These are phyloP conservation scores for Podaxis pistillaris DNA, from an alignment of 768 basidiomycete genomes.

Conservation along the genomic window DNA sequence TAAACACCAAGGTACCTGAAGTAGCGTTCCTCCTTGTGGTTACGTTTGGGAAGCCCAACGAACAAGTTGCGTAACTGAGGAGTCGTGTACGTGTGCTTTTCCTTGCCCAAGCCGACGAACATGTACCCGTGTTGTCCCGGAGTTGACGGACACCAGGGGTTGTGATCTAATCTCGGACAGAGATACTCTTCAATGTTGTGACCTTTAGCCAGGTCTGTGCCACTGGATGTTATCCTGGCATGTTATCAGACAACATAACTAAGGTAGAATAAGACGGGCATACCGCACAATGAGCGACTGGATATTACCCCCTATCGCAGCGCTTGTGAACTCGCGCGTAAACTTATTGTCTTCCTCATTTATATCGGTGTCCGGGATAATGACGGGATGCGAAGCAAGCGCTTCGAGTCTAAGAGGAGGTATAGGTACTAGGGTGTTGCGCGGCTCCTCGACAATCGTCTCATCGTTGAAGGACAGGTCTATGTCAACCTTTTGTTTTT, in stretches of 20 bases:
- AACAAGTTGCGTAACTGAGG: conserved; percentile 45
- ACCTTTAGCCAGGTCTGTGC: conserved; percentile 28
- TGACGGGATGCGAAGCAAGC: conserved; percentile 23
- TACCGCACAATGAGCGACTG: conserved; percentile 40
- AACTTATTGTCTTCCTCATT: conserved; percentile 31
- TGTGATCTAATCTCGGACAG: conserved; percentile 49
- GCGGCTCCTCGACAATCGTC: conserved; percentile 11
- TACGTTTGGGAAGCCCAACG: conserved; percentile 34
- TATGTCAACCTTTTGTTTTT: not conserved
- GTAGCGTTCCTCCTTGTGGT: conserved; percentile 23
- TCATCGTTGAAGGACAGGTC: conserved; percentile 13
- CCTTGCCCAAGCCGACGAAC: conserved; percentile 51
- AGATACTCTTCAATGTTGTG: conserved; percentile 39
- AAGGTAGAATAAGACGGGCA: not conserved
- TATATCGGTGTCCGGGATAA: conserved; percentile 23
- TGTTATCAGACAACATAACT: not conserved
- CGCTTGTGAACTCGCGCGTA: conserved; percentile 36
- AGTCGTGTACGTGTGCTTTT: conserved; percentile 38
- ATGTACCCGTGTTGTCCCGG: conserved; percentile 55
- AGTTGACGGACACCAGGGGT: conserved; percentile 50
- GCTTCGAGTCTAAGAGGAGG: conserved; percentile 23
- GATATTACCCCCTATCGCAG: conserved; percentile 36
- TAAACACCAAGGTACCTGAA: conserved; percentile 50
- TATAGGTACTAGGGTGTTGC: not conserved
- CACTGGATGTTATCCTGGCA: conserved; percentile 25